Percentiles rank a stretch among this genome's conserved stretches.
Evolutionary conservation across 441 rosid genomes (phyloP).

Genomic region (Raphanus hybrid): DNA sequence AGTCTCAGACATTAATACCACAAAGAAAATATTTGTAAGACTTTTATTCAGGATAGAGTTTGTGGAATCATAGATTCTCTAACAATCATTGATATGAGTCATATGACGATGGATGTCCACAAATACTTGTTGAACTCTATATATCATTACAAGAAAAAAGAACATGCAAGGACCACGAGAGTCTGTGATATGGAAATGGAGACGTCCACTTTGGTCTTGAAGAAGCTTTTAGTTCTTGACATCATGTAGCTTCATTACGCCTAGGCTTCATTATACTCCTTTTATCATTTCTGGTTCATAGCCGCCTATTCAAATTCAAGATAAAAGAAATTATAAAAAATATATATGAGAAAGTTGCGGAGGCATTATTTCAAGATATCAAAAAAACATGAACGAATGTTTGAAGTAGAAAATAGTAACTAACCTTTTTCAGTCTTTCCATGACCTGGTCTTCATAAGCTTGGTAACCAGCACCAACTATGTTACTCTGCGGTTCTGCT

Average conservation of each 20-base stretch:
- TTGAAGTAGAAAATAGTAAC: neutral
- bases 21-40: neutral
- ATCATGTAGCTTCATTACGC: neutral
- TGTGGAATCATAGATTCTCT: neutral
- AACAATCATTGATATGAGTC: neutral
- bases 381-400: too few relatives aligned
- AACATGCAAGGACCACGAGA: neutral
- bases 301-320: neutral
- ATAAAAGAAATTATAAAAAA: too few relatives aligned
- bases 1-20: neutral
- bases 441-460: conserved; percentile 5
- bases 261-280: neutral
- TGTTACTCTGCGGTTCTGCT: neutral
- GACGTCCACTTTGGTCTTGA: neutral
- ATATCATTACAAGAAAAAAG: neutral
- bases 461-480: neutral
- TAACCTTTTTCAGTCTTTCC: conserved; percentile 6
- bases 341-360: neutral
- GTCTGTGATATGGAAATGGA: neutral
- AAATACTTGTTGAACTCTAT: neutral
- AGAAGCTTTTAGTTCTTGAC: neutral
- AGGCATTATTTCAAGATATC: neutral
- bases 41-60: neutral
- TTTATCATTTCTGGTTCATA: neutral
- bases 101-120: neutral